These are phyloP conservation scores for Mycena sanguinolenta DNA, from an alignment of 768 basidiomycete species.

Conservation along the genomic window DNA sequence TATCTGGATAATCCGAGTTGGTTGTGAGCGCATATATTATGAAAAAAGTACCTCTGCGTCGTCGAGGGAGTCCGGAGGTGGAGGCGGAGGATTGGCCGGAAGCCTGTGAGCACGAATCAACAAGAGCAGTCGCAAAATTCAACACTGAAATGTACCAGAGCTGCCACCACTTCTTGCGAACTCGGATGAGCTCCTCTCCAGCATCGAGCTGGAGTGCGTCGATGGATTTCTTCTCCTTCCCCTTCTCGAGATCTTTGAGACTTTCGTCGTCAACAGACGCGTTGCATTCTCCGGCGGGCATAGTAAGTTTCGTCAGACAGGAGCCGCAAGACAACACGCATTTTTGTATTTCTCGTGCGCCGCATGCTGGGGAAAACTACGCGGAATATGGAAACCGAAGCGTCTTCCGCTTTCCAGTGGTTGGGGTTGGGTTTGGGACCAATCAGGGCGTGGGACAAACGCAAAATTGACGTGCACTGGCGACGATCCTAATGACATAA, in stretches of 20 bases:
- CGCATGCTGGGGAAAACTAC: neutral
- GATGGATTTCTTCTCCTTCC: conserved; percentile 28
- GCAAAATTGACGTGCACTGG: neutral
- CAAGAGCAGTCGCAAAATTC: neutral
- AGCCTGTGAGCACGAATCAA: conserved; percentile 53
- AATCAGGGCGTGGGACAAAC: conserved; percentile 14
- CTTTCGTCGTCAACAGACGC: conserved; percentile 16
- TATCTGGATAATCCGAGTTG: conserved; percentile 47
- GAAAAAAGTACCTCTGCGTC: conserved; percentile 59
- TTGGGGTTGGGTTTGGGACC: too few species aligned
- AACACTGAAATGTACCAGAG: conserved; percentile 57
- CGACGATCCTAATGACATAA: neutral
- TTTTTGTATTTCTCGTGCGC: conserved; percentile 5
- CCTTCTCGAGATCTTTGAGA: conserved; percentile 25
- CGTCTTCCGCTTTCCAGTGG: neutral
- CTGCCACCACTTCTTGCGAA: conserved; percentile 67
- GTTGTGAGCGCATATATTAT: neutral
- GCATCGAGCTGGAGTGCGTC: conserved; percentile 53
- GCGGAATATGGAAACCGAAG: neutral
- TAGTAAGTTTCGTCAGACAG: conserved; percentile 1
- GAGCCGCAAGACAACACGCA: neutral
- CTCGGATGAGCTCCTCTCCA: conserved; percentile 54
- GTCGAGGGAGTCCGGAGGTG: conserved; percentile 66
- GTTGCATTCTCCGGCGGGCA: conserved; percentile 16
- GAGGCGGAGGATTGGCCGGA: conserved; percentile 70